Evolutionary conservation across 129 eudicot species (phyloP), one percentile per base, ranked within the genome.

Genomic region (Helichrysum umbraculigerum): DNA sequence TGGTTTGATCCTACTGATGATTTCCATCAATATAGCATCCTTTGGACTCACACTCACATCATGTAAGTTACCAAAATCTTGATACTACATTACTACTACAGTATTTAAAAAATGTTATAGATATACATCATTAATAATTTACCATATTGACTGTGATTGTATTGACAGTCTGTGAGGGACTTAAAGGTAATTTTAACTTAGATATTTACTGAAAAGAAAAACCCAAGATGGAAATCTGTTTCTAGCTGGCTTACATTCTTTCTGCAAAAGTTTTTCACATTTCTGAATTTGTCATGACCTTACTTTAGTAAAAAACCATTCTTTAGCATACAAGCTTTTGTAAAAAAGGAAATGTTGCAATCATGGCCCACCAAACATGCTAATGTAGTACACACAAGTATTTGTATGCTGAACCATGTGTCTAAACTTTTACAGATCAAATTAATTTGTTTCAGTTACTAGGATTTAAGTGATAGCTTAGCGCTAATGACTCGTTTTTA

Each of bases 1-100:
- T 84, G 97, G 97, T 93, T 93, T 73, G 98, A 93, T 81, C 98
- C 97, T 39, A 79, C 93, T 4, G 97, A 93, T 17, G 96, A 90
- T 82, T 90, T 83, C 68, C 98, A 93, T 84, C 92, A 86, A 51
- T 93, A 93, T 86, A 86, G 91, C 82, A 87, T 93, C 69, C 83
- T 93, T 17, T 91, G 97, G 98, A 88, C 93, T 80, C 86, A 83
- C 29, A 72, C 93, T 73, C 85, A 80, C 74, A 93, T 93, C 75
- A 85, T 88, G 98, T 93, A 90, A 83, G 92, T 72, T 79, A 72
- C 21, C 44, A 29, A 42, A 50, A 17, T 54, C 60, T 54, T 54
- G 60, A 54, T n/a, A 6, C n/a, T 15, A 15, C 28, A 25, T 54
- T 54, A 22, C 17, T n/a, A 6, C n/a, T 15, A 15, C 28, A 25